Conservation (phyloP, 805 yeast species). For the Saturnispora kantuleensis region DNA sequence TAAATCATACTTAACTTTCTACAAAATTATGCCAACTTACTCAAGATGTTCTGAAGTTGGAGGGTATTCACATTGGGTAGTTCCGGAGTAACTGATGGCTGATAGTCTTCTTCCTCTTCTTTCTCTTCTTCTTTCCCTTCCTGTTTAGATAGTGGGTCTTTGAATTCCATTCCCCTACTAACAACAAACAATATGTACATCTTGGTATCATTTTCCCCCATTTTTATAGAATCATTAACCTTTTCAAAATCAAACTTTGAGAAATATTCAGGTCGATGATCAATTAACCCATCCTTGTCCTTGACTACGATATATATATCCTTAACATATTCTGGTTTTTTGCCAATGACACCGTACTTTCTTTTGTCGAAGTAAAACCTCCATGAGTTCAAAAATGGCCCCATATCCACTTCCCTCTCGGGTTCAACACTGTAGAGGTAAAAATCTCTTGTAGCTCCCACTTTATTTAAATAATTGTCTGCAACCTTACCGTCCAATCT, state of each 20-base stretch:
- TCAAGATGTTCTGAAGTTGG: conserved; percentile 4
- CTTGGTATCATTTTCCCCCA: conserved; percentile 10
- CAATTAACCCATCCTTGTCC: conserved; percentile 11
- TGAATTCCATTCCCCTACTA: conserved; percentile 15
- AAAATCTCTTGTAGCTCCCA: conserved; percentile 41
- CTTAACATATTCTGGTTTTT: conserved; percentile 40
- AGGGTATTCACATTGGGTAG: not conserved
- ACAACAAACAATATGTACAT: conserved; percentile 24
- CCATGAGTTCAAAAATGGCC: conserved; percentile 27
- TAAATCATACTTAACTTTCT: not conserved
- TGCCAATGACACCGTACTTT: conserved; percentile 53
- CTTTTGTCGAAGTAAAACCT: conserved; percentile 36
- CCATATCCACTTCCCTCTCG: conserved; percentile 11
- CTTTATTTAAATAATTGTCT: conserved; percentile 42
- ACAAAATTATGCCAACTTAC: not conserved
- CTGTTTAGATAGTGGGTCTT: not conserved
- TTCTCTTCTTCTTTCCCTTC: not conserved
- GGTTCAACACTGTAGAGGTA: conserved; percentile 36
- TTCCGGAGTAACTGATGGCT: not conserved
- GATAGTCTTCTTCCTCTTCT: conserved; percentile 12
- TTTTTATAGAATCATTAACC: conserved; percentile 10
- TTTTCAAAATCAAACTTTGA: conserved; percentile 15
- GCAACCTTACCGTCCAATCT: conserved; percentile 48
- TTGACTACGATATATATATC: conserved; percentile 49
- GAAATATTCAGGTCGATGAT: conserved; percentile 14